Percentiles rank a stretch among this genome's conserved stretches.
Conservation (phyloP, 2,329 filamentous ascomycete species). For the Chalara sp. region DNA sequence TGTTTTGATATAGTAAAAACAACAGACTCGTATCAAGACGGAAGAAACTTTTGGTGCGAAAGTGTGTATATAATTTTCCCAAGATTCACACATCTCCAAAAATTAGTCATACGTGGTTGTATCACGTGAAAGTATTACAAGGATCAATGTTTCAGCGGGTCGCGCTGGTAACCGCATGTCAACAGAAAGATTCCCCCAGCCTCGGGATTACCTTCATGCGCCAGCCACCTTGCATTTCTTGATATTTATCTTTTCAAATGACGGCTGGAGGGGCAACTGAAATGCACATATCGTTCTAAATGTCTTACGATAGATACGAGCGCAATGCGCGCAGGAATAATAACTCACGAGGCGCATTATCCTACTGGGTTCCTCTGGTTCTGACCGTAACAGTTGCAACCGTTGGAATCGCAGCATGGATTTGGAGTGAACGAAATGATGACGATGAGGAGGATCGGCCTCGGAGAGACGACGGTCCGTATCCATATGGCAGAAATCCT, state of each 20-base stretch:
- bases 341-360: slow-evolving; percentile 56
- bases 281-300: slow-evolving; percentile 32
- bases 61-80: no score
- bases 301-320: slow-evolving; percentile 59
- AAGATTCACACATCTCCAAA: no score
- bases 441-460: slow-evolving; percentile 57
- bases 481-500: slow-evolving; percentile 20
- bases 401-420: slow-evolving; percentile 80
- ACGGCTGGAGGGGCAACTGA: slow-evolving; percentile 10
- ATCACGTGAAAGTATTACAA: no score
- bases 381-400: slow-evolving; percentile 84
- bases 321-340: slow-evolving; percentile 28
- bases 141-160: no score
- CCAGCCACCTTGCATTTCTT: slow-evolving; percentile 5
- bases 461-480: slow-evolving; percentile 26
- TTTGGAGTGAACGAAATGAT: slow-evolving; percentile 82
- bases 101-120: no score
- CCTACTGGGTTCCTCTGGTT: slow-evolving; percentile 85
- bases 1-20: no score
- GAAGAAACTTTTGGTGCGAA: no score
- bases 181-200: no score
- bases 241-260: neutral
- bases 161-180: no score
- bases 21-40: no score
- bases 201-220: slow-evolving; percentile 4